Evolutionary conservation across 2,329 filamentous ascomycete species (phyloP).

Genomic region (Blumeria hordei): DNA sequence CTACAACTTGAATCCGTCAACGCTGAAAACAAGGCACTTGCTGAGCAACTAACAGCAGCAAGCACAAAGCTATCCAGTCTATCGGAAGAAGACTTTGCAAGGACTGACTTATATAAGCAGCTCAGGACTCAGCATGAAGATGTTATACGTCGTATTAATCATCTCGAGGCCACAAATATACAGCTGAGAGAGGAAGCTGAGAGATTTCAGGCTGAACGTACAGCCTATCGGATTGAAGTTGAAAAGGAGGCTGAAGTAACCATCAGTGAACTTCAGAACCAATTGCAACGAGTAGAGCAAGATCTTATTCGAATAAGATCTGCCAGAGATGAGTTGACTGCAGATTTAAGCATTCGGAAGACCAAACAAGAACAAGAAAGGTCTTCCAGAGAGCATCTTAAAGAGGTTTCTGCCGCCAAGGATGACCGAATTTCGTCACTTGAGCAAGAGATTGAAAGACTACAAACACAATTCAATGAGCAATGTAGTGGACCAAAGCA

Average conservation of each 20-base stretch:
- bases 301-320: conserved; percentile 72
- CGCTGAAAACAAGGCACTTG: conserved; percentile 46
- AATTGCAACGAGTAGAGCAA: conserved; percentile 56
- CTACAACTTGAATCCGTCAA: conserved; percentile 65
- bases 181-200: conserved; percentile 66
- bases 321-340: conserved; percentile 60
- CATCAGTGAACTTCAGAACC: conserved; percentile 56
- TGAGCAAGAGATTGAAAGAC: conserved; percentile 57
- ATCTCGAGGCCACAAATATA: conserved; percentile 70
- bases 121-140: conserved; percentile 81
- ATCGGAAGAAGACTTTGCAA: conserved; percentile 80
- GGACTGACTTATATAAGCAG: conserved; percentile 81
- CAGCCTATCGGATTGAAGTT: conserved; percentile 54
- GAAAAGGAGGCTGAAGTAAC: conserved; percentile 55
- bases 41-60: conserved; percentile 57
- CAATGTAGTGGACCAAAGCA: conserved; percentile 16
- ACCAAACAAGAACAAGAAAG: conserved; percentile 55
- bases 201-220: conserved; percentile 65
- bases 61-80: conserved; percentile 43
- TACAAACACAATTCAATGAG: conserved; percentile 32
- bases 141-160: conserved; percentile 74
- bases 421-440: conserved; percentile 60
- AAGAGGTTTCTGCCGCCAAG: conserved; percentile 56
- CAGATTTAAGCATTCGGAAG: conserved; percentile 60
- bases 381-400: conserved; percentile 44